Evolutionary conservation across 106 monocot genomes (phyloP).

Genomic region (Platanthera zijinensis): DNA sequence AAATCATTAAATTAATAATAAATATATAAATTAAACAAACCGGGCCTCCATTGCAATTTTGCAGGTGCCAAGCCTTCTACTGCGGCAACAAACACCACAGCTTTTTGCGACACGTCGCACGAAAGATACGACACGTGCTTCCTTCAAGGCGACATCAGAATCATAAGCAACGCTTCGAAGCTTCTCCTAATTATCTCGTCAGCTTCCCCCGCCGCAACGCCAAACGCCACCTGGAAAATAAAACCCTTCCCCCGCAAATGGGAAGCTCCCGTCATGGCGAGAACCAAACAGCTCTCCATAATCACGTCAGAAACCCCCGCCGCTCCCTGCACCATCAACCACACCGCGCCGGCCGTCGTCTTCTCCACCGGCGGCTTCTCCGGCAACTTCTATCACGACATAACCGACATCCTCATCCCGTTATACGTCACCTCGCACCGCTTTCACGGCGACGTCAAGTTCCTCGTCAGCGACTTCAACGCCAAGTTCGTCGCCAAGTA

Average conservation of each 20-base stretch:
- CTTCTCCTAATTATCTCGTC: neutral
- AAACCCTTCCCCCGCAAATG: conserved; percentile 24
- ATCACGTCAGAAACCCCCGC: neutral
- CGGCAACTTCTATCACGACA: conserved; percentile 45
- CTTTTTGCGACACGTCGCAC: conserved; percentile 15
- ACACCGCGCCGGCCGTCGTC: conserved; percentile 26
- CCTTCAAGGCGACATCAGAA: conserved; percentile 15
- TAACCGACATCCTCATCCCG: conserved; percentile 43
- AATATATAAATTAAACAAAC: too few species aligned
- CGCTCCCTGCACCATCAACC: conserved; percentile 14
- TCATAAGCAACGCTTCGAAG: conserved; percentile 10
- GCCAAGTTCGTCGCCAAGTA: conserved; percentile 27
- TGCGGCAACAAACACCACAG: neutral
- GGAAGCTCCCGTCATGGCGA: conserved; percentile 13
- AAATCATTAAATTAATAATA: too few species aligned
- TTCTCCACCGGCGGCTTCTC: conserved; percentile 33
- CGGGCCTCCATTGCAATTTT: neutral
- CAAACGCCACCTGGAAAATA: conserved; percentile 12
- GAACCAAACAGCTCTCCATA: conserved; percentile 12
- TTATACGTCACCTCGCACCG: conserved; percentile 27
- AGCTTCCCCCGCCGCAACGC: neutral
- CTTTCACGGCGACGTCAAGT: conserved; percentile 23
- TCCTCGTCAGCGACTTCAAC: conserved; percentile 24
- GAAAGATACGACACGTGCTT: conserved; percentile 15
- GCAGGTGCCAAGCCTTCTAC: neutral